Percentiles rank a stretch among this genome's conserved stretches.
phyloP scores from a whole-genome alignment of 2,329 filamentous ascomycete species.

The Microcera coccophila region DNA sequence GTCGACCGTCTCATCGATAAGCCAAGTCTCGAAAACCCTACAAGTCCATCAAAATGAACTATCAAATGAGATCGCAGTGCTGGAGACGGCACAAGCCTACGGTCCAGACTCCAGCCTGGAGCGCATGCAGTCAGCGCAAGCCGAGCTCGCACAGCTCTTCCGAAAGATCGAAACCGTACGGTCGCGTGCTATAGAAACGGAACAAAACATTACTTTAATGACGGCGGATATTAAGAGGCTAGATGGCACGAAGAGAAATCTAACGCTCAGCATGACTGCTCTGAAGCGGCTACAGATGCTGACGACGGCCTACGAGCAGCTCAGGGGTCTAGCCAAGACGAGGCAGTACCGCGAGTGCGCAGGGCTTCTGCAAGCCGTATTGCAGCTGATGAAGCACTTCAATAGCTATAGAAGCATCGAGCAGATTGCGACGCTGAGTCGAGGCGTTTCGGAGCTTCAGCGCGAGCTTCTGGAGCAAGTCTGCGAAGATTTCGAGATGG shows the following conservation, averaged over 20 bases:
- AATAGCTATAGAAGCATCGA: slow-evolving; percentile 97
- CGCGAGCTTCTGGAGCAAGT: slow-evolving; percentile 91
- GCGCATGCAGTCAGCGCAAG: slow-evolving; percentile 86
- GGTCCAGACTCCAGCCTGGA: slow-evolving; percentile 83
- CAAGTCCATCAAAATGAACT: slow-evolving; percentile 76
- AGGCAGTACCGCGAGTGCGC: slow-evolving; percentile 94
- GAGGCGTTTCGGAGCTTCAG: slow-evolving; percentile 90
- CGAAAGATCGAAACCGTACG: slow-evolving; percentile 92
- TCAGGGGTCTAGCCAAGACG: slow-evolving; percentile 75
- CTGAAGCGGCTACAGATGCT: slow-evolving; percentile 97
- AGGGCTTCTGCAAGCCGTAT: slow-evolving; percentile 85
- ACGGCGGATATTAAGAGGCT: slow-evolving; percentile 97
- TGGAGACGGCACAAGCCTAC: slow-evolving; percentile 75
- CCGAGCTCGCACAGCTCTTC: slow-evolving; percentile 85
- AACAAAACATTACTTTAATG: slow-evolving; percentile 96
- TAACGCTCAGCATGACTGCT: slow-evolving; percentile 96
- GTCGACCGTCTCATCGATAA: slow-evolving; percentile 74
- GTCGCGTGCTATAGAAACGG: slow-evolving; percentile 82
- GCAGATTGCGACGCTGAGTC: slow-evolving; percentile 89
- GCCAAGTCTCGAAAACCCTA: slow-evolving; percentile 69
- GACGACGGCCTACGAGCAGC: slow-evolving; percentile 97
- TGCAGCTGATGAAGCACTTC: slow-evolving; percentile 98
- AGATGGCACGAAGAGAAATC: slow-evolving; percentile 92
- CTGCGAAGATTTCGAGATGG: slow-evolving; percentile 97
- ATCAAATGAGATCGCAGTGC: slow-evolving; percentile 68